Percentiles rank a stretch among this genome's conserved stretches.
Conservation (phyloP, 2,329 filamentous ascomycete species). For the Fusarium sp. region DNA sequence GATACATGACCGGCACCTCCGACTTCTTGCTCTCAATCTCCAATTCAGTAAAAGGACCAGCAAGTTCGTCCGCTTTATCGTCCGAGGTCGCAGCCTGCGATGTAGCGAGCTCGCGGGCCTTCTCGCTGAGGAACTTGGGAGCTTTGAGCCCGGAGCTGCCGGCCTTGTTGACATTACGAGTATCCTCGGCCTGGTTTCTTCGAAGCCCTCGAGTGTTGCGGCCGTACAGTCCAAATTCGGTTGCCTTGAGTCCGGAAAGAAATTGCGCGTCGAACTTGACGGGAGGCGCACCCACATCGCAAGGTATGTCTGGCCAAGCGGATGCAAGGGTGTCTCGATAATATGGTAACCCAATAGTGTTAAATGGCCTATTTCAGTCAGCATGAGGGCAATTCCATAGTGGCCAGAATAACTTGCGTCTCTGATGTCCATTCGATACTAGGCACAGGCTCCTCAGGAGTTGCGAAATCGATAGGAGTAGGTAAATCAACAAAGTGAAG, state of each 20-base stretch:
- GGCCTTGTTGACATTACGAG: slow-evolving; percentile 70
- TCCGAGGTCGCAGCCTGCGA: slow-evolving; percentile 56
- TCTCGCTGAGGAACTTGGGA: slow-evolving; percentile 95
- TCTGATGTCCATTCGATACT: slow-evolving; percentile 78
- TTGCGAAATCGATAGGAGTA: slow-evolving; percentile 81
- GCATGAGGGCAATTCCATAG: neutral
- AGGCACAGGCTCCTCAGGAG: slow-evolving; percentile 68
- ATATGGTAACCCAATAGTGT: slow-evolving; percentile 89
- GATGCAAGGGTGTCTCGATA: slow-evolving; percentile 91
- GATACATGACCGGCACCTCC: slow-evolving; percentile 89
- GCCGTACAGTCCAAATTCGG: slow-evolving; percentile 82
- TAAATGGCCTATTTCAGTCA: slow-evolving; percentile 73
- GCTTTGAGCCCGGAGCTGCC: slow-evolving; percentile 73
- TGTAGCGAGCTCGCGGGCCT: slow-evolving; percentile 76
- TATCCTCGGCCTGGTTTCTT: slow-evolving; percentile 87
- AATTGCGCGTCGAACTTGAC: slow-evolving; percentile 78
- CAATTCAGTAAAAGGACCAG: slow-evolving; percentile 74
- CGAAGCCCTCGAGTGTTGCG: slow-evolving; percentile 78
- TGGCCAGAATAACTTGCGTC: slow-evolving; percentile 62
- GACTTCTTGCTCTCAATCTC: slow-evolving; percentile 80
- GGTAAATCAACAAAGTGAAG: slow-evolving; percentile 88
- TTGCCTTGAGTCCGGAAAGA: slow-evolving; percentile 74
- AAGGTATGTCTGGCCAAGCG: slow-evolving; percentile 88
- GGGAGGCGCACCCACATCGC: slow-evolving; percentile 87
- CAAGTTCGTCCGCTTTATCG: slow-evolving; percentile 66